Base-by-base conservation (phyloP, 2,329 filamentous ascomycete species). In the Penicillium verrucosum region DNA sequence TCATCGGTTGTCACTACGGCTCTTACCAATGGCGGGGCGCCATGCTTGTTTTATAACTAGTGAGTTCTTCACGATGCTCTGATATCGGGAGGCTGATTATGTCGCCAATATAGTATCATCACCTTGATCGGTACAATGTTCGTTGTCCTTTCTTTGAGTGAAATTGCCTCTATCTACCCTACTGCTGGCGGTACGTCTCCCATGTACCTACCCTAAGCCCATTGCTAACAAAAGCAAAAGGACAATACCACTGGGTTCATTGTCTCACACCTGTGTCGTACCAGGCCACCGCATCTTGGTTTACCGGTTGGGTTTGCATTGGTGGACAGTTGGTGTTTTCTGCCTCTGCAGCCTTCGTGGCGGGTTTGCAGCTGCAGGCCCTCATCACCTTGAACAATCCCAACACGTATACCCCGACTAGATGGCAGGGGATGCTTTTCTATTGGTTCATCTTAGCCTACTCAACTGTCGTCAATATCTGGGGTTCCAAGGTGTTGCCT, bases 191-290 rank as follows among this genome's bases (percentile, higher is more conserved):
- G 63, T 64, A 60, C 41, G 46, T 36, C 30, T 18, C n/a, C 42
- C 37, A 45, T 27, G n/a, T 40, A 23, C n/a, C 2, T n/a, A 16
- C 8, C 37, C 11, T 16, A n/a, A 2, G 7, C 11, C 4, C 14
- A 11, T 25, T 21, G 7, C 44, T 46, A 6, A 29, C 32, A 7
- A 27, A 25, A 4, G 11, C 30, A 25, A n/a, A 45, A 75, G 76
- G 77, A 9, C 77, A 79, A 65, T 79, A 80, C 42, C 75, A 79
- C 63, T 80, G 77, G 77, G 75, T 79, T 6, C 72, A 77, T 0
- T 73, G 71, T 5, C 67, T 80, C 29, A 66, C 70, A 8, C 71
- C 75, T 8, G 46, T 58, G 4, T 69, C 68, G 0, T 70, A 71
- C 12, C 70, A 69, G 51, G 67, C 71, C 5, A 62, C 71, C 4